A percentile compares a stretch with the other conserved stretches of the same genome.
phyloP scores from a whole-genome alignment of 106 monocot genomes.

The Allium fistulosum region DNA sequence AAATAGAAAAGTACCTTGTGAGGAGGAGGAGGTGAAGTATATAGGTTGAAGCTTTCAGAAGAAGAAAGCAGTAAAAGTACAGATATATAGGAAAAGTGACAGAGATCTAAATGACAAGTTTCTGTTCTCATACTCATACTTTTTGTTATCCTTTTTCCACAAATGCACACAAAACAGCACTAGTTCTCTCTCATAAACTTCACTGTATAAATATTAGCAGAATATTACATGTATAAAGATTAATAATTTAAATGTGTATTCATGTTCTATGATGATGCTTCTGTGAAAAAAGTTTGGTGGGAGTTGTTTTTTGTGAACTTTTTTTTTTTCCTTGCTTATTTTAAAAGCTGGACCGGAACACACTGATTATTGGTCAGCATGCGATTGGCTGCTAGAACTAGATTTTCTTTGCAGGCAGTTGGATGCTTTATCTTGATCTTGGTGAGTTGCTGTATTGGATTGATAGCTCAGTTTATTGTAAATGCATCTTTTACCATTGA shows the following conservation, averaged over 20 bases:
- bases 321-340: not conserved
- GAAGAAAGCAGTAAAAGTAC: not conserved
- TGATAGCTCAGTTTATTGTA: not conserved
- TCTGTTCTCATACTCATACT: not conserved
- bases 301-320: not conserved
- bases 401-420: not conserved
- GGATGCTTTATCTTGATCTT: not conserved
- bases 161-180: slow-evolving; percentile 5
- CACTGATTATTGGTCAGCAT: not conserved
- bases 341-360: slow-evolving; percentile 1
- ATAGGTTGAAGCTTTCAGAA: not conserved
- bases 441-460: not conserved
- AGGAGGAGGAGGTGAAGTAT: not conserved
- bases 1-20: not conserved
- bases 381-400: not conserved
- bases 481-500: not conserved
- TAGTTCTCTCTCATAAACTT: slow-evolving; percentile 4
- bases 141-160: slow-evolving; percentile 7
- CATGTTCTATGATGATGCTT: not conserved
- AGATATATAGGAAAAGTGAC: not conserved
- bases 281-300: not conserved
- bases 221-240: not conserved
- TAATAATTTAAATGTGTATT: not conserved
- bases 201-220: slow-evolving; percentile 2
- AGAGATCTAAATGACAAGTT: not conserved